phyloP scores from a whole-genome alignment of 2,329 filamentous ascomycete genomes.

The Chaetomium sp. region DNA sequence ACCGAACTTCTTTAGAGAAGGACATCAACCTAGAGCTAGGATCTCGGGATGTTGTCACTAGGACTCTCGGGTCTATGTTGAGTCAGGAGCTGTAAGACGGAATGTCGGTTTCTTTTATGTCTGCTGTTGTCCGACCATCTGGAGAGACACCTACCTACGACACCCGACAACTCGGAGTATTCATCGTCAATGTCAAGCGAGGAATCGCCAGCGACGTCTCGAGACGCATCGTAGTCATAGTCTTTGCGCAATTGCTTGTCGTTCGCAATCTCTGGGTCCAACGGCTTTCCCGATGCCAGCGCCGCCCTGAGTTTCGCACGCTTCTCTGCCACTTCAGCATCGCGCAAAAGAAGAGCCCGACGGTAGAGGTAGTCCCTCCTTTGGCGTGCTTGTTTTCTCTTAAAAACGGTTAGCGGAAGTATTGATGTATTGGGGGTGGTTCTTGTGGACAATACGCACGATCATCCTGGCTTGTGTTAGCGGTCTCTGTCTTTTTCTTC shows the following conservation, averaged over 20 bases:
- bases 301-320: conserved; percentile 79
- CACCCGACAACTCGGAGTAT: conserved; percentile 83
- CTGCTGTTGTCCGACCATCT: neutral
- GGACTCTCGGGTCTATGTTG: conserved; percentile 53
- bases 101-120: no score
- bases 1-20: conserved; percentile 71
- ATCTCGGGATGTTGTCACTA: conserved; percentile 86
- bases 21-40: conserved; percentile 78
- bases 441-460: conserved; percentile 12
- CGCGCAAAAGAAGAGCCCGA: conserved; percentile 75
- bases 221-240: conserved; percentile 88
- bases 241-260: conserved; percentile 79
- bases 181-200: conserved; percentile 78
- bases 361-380: conserved; percentile 86
- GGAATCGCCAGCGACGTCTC: conserved; percentile 60
- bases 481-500: neutral
- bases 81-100: neutral
- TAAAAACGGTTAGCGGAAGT: conserved; percentile 16
- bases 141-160: conserved; percentile 57
- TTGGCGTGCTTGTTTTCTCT: conserved; percentile 69
- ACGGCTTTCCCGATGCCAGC: conserved; percentile 79
- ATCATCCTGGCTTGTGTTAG: conserved; percentile 21
- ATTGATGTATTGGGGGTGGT: no score
- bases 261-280: conserved; percentile 76
- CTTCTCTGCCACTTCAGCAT: conserved; percentile 91